A percentile compares a stretch with the other conserved stretches of the same genome.
phyloP scores from a whole-genome alignment of 2,329 filamentous ascomycete species.

The Fusarium bactridioides region DNA sequence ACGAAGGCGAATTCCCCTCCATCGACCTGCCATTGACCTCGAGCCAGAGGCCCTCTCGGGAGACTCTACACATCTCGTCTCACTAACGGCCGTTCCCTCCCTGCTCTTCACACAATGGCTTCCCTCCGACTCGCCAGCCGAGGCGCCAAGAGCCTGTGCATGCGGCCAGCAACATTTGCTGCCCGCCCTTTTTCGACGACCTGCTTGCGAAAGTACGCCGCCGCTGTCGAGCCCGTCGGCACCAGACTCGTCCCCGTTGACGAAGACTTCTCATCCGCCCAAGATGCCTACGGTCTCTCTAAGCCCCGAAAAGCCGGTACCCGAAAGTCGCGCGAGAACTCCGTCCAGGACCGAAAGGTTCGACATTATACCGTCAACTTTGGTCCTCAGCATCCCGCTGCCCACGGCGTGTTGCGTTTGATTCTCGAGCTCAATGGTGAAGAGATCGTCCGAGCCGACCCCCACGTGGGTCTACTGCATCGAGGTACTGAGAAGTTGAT shows the following conservation, averaged over 20 bases:
- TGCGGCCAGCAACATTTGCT: constrained; percentile 54
- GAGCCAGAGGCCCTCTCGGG: constrained; percentile 48
- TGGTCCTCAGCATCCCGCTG: constrained; percentile 96
- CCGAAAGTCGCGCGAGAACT: constrained; percentile 58
- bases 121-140: constrained; percentile 76
- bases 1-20: constrained; percentile 44
- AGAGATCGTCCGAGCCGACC: constrained; percentile 95
- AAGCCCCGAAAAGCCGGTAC: constrained; percentile 51
- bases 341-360: constrained; percentile 77
- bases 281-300: constrained; percentile 58
- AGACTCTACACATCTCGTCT: constrained; percentile 42
- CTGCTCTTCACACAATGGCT: constrained; percentile 65
- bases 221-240: constrained; percentile 54
- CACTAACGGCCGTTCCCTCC: constrained; percentile 41
- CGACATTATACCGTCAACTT: constrained; percentile 99
- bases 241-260: constrained; percentile 73
- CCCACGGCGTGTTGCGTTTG: constrained; percentile 95
- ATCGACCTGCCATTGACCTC: constrained; percentile 47
- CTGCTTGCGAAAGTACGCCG: constrained; percentile 68
- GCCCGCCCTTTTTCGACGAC: constrained; percentile 73
- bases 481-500: constrained; percentile 99
- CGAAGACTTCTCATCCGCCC: constrained; percentile 65
- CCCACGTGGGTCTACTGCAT: constrained; percentile 95
- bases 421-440: constrained; percentile 98
- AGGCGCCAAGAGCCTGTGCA: constrained; percentile 72